These are phyloP conservation scores for Plasmodium malariae DNA, from an alignment of 169 alveolate species.

Conservation along the genomic window DNA sequence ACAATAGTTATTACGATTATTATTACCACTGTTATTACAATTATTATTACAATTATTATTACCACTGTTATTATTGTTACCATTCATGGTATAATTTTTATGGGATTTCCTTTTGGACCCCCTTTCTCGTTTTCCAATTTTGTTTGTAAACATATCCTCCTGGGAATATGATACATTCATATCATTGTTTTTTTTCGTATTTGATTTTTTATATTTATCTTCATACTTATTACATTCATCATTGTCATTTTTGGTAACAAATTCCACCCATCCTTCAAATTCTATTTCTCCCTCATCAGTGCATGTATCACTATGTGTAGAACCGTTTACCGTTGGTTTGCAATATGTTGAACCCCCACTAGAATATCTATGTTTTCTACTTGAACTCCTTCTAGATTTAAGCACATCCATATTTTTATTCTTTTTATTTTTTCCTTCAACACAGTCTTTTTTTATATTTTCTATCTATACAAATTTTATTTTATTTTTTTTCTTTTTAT, in stretches of 20 bases:
- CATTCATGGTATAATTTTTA: too few relatives aligned
- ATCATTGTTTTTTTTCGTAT: neutral
- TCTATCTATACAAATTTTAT: neutral
- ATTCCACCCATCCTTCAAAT: constrained; percentile 76
- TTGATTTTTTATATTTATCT: neutral
- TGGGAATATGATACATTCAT: neutral
- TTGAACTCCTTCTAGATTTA: constrained; percentile 14
- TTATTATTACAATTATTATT: neutral
- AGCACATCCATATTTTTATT: constrained; percentile 16
- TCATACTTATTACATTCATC: constrained; percentile 1
- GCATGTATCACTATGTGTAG: constrained; percentile 15
- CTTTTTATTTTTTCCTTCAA: too few relatives aligned
- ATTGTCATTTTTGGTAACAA: constrained; percentile 49
- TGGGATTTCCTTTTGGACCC: neutral
- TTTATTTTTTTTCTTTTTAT: neutral
- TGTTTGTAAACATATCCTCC: neutral
- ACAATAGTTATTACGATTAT: neutral
- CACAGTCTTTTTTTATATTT: too few relatives aligned
- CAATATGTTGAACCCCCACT: constrained; percentile 25
- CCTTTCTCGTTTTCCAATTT: neutral
- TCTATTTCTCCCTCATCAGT: constrained; percentile 71
- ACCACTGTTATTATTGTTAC: neutral
- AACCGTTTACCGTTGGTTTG: constrained; percentile 22
- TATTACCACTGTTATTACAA: neutral
- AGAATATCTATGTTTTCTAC: constrained; percentile 37